Conservation (phyloP, 441 rosid genomes). For the Breynia disticha region DNA sequence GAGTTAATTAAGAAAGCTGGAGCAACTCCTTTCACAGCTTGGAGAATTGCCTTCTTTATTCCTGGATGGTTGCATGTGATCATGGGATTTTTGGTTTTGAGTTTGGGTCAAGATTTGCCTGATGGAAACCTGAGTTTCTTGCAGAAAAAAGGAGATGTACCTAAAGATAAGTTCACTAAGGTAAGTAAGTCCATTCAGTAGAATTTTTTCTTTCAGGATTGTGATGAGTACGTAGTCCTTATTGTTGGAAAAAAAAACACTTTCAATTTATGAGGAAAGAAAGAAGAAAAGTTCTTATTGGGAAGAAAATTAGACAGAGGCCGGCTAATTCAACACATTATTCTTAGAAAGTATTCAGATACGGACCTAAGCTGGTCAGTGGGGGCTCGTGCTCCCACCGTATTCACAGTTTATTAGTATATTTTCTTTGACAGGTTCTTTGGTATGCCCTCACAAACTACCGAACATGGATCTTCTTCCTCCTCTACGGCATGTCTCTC, state of each 20-base stretch:
- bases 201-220: no score
- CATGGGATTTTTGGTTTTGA: slow-evolving; percentile 26
- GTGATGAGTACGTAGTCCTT: no score
- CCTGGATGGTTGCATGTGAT: slow-evolving; percentile 50
- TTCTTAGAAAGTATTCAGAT: no score
- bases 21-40: slow-evolving; percentile 68
- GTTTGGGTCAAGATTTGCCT: slow-evolving; percentile 30
- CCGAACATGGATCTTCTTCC: slow-evolving; percentile 57
- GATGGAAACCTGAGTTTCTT: slow-evolving; percentile 24
- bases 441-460: slow-evolving; percentile 57
- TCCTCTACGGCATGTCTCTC: slow-evolving; percentile 53
- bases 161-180: slow-evolving; percentile 24
- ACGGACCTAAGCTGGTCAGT: no score
- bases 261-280: no score
- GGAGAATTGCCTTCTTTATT: slow-evolving; percentile 85
- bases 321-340: no score
- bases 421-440: slow-evolving; percentile 34
- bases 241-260: no score
- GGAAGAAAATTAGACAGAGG: no score
- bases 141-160: slow-evolving; percentile 40
- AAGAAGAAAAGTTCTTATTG: no score
- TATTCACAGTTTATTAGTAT: no score
- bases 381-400: no score
- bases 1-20: slow-evolving; percentile 50
- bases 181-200: slow-evolving; percentile 1